Evolutionary conservation across 164 flowering plant genomes (phyloP).

Genomic region (grape (Vitis vinifera)): DNA sequence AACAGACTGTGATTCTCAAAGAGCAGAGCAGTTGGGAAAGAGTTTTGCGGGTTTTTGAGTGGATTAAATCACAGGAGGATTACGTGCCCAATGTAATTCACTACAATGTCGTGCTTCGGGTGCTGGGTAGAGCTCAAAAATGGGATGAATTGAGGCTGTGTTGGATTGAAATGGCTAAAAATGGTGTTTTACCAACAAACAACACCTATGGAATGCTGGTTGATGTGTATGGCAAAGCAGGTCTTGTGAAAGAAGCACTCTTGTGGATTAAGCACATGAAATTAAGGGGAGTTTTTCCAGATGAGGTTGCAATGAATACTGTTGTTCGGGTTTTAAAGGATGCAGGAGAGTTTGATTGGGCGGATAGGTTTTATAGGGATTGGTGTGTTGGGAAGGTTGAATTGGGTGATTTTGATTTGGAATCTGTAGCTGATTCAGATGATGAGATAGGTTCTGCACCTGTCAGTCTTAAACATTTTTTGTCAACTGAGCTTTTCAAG

Average conservation of each 20-base stretch:
- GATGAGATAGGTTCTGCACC: constrained; percentile 26
- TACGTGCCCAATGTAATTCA: constrained; percentile 86
- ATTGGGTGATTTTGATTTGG: constrained; percentile 58
- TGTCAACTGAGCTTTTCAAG: constrained; percentile 82
- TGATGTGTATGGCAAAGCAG: constrained; percentile 90
- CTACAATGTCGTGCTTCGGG: constrained; percentile 76
- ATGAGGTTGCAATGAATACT: constrained; percentile 84
- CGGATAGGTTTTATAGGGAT: constrained; percentile 63
- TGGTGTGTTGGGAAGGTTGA: constrained; percentile 74
- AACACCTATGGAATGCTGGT: constrained; percentile 81
- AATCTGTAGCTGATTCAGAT: constrained; percentile 29
- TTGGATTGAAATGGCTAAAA: constrained; percentile 90
- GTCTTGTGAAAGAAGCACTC: constrained; percentile 77
- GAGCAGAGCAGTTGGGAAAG: constrained; percentile 70
- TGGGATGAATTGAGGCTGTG: constrained; percentile 87
- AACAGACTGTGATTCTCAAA: constrained; percentile 83
- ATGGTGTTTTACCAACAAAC: constrained; percentile 67
- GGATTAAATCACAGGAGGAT: constrained; percentile 70
- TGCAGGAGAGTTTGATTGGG: constrained; percentile 68
- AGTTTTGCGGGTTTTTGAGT: constrained; percentile 59
- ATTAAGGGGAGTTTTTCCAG: constrained; percentile 72
- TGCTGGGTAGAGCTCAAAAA: constrained; percentile 68
- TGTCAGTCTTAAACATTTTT: constrained; percentile 63
- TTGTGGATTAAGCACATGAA: constrained; percentile 91
- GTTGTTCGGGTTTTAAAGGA: constrained; percentile 77